Percentiles rank a stretch among this genome's conserved stretches.
phyloP scores from a whole-genome alignment of 345 rosid species.

The Eucalyptus sideroxylon region DNA sequence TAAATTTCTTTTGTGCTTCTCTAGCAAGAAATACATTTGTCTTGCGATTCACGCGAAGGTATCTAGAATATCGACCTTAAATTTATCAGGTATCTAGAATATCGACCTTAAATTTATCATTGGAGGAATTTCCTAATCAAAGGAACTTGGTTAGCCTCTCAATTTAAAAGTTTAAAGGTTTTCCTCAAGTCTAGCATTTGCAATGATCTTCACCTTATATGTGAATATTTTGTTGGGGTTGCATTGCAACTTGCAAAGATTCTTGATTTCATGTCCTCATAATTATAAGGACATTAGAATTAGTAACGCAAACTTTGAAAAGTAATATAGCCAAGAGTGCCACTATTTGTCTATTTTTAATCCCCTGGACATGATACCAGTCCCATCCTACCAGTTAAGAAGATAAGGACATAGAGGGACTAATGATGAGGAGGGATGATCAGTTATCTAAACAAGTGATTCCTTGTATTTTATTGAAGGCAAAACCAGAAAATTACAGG shows the following conservation, averaged over 20 bases:
- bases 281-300: not conserved
- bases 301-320: not conserved
- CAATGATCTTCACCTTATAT: not conserved
- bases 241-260: too few species aligned
- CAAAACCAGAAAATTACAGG: not conserved
- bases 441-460: too few species aligned
- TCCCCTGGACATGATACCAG: too few species aligned
- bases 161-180: too few species aligned
- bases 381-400: too few species aligned
- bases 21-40: not conserved
- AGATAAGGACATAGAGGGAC: too few species aligned
- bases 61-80: too few species aligned
- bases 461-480: not conserved
- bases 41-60: not conserved
- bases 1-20: not conserved
- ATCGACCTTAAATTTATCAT: not conserved
- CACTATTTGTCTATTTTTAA: too few species aligned
- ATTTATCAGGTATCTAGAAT: not conserved
- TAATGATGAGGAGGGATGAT: too few species aligned
- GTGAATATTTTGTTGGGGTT: too few species aligned
- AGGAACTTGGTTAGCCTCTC: not conserved
- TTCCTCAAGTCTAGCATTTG: not conserved
- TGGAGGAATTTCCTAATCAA: not conserved
- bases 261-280: not conserved
- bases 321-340: too few species aligned